A percentile compares a stretch with the other conserved stretches of the same genome.
phyloP scores from a whole-genome alignment of 2,329 filamentous ascomycete genomes.

The Sporothrix pseudoabietina region DNA sequence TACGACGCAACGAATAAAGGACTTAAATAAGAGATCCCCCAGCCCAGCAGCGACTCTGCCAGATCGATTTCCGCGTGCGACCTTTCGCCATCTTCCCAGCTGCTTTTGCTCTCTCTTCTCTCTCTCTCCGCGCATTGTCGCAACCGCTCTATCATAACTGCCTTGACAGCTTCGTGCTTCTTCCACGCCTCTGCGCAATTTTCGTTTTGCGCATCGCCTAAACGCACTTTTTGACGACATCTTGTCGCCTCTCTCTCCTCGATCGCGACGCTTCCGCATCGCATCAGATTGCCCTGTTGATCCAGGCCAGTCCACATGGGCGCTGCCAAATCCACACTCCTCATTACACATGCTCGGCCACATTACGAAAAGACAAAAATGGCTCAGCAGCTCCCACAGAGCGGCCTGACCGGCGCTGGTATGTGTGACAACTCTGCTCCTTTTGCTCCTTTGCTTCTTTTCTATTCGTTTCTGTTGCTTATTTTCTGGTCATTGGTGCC shows the following conservation, averaged over 20 bases:
- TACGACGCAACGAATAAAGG: not conserved
- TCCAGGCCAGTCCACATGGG: constrained; percentile 32
- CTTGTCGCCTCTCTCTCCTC: not conserved
- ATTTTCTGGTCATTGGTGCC: not conserved
- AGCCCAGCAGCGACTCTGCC: not conserved
- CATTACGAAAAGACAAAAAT: constrained; percentile 32
- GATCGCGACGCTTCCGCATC: constrained; percentile 1
- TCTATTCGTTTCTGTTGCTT: not conserved
- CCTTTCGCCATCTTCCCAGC: not conserved
- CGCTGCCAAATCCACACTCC: constrained; percentile 34
- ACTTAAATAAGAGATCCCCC: not conserved
- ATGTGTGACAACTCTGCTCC: constrained; percentile 36
- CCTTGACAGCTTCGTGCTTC: not conserved
- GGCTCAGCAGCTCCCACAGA: constrained; percentile 35
- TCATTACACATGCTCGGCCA: constrained; percentile 31
- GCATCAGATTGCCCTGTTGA: not conserved
- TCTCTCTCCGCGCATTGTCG: not conserved
- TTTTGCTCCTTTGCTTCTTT: not conserved
- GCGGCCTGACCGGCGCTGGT: constrained; percentile 49
- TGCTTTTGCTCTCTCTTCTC: not conserved
- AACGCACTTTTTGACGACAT: not conserved
- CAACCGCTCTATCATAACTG: not conserved
- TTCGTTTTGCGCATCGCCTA: not conserved
- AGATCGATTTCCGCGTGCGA: constrained; percentile 4
- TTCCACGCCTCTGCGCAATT: not conserved